phyloP scores from a whole-genome alignment of 2,329 filamentous ascomycete genomes.

The Sphaerulina populicola region DNA sequence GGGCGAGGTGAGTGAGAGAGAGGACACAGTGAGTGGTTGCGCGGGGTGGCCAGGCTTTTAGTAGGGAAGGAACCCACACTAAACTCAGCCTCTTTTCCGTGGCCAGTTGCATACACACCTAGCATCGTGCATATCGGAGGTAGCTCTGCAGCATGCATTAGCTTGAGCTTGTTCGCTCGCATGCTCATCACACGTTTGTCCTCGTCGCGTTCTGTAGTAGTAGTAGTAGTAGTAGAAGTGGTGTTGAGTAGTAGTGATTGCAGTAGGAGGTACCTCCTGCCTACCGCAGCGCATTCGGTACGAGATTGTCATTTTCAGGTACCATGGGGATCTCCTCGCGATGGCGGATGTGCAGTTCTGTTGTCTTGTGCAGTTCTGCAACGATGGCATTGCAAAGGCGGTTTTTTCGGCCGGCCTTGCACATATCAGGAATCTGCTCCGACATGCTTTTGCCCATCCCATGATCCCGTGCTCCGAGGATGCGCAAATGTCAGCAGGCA shows the following conservation, averaged over 20 bases:
- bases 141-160: conserved; percentile 24
- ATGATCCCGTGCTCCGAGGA: neutral
- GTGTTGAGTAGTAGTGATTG: neutral
- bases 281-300: conserved; percentile 10
- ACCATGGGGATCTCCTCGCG: conserved; percentile 17
- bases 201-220: conserved; percentile 14
- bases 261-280: no score
- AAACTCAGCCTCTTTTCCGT: conserved; percentile 20
- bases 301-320: conserved; percentile 10
- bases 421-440: conserved; percentile 17
- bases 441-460: conserved; percentile 11
- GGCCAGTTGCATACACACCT: conserved; percentile 22
- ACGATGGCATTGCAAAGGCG: conserved; percentile 19
- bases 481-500: neutral
- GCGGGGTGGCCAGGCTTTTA: conserved; percentile 15
- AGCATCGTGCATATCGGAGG: conserved; percentile 18
- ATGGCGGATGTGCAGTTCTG: conserved; percentile 10
- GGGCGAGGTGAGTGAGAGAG: conserved; percentile 15
- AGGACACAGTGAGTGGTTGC: conserved; percentile 7
- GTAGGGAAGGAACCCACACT: conserved; percentile 11
- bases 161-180: conserved; percentile 13
- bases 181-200: conserved; percentile 8
- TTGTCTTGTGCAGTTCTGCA: no score
- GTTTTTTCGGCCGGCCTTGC: conserved; percentile 9
- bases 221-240: no score